Base-by-base conservation (phyloP, 352 stramenopile species). In the Globisporangium middletonii region DNA sequence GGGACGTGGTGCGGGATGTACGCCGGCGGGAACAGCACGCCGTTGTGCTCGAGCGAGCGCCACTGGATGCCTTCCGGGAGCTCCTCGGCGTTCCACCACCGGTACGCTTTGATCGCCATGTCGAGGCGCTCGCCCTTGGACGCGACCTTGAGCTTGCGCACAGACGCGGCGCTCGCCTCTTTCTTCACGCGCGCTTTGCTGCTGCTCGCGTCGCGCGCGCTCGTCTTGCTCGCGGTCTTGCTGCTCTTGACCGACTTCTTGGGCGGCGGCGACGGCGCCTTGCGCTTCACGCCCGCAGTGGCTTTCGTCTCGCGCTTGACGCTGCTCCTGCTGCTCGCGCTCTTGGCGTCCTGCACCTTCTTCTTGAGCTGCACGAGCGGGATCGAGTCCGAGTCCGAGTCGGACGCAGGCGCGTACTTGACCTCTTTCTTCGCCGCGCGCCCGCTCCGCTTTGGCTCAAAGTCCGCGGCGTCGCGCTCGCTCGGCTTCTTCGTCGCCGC, bases 31-130 rank as follows among this genome's bases (percentile, higher is more conserved):
- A 99, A 99, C 55, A 95, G 89, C 33, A 99, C 94, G 45, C 97
- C 98, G 38, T 98, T 97, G 85, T 99, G 98, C 71, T 99, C 97
- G 65, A 99, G 89, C n/a, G 89, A 98, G n/a, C 78, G 77, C 97
- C 97, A 99, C 70, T 99, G 92, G 67, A 95, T 97, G 49, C 95
- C 96, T 44, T 95, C 79, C 0, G 96, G 94, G 11, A 97, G 84
- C 59, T 98, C 81, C 46, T 94, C 79, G 26, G 95, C 93, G 65
- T 99, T 97, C 98, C 98, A 99, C 98, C 98, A 99, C 37, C 98
- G 94, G 70, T 98, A 99, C 57, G 97, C 92, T 75, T 99, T 98
- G 71, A 99, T 98, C 18, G 95, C 95, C 82, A 98, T 97, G 55
- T 97, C 89, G 53, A 99, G 80, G 12, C 89, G 85, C 70, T 99